Conservation (phyloP, 257 asterid species). For the Lantana camara region DNA sequence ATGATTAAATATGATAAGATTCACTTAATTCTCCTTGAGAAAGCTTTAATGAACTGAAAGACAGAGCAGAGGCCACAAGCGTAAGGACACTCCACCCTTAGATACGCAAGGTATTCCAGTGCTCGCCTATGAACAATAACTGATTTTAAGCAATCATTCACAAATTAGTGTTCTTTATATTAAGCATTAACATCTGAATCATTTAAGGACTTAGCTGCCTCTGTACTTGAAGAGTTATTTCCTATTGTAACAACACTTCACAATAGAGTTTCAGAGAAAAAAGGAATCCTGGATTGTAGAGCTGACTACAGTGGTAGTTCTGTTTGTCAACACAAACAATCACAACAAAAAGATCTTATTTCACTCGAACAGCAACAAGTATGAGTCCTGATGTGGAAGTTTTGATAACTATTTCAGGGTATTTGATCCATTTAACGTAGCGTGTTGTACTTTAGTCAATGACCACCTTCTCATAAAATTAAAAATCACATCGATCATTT, state of each 20-base stretch:
- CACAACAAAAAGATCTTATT: background rate
- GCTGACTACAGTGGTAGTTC: background rate
- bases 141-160: background rate
- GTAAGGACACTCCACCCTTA: background rate
- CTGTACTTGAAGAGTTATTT: background rate
- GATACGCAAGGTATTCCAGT: background rate
- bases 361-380: too few relatives aligned
- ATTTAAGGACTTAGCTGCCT: background rate
- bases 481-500: background rate
- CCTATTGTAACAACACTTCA: background rate
- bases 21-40: background rate
- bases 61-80: background rate
- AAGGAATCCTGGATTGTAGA: too few relatives aligned
- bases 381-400: background rate
- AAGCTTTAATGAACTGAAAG: constrained; percentile 6
- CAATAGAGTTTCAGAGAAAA: too few relatives aligned
- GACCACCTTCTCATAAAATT: background rate
- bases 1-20: background rate
- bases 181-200: background rate
- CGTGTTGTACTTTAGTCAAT: background rate
- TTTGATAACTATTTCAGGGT: background rate
- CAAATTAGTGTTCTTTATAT: background rate
- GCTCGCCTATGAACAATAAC: background rate
- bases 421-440: background rate
- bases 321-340: background rate